A percentile compares a stretch with the other conserved stretches of the same genome.
Conservation (phyloP, 1,284 basidiomycete species). For the Rhodotorula sp. region DNA sequence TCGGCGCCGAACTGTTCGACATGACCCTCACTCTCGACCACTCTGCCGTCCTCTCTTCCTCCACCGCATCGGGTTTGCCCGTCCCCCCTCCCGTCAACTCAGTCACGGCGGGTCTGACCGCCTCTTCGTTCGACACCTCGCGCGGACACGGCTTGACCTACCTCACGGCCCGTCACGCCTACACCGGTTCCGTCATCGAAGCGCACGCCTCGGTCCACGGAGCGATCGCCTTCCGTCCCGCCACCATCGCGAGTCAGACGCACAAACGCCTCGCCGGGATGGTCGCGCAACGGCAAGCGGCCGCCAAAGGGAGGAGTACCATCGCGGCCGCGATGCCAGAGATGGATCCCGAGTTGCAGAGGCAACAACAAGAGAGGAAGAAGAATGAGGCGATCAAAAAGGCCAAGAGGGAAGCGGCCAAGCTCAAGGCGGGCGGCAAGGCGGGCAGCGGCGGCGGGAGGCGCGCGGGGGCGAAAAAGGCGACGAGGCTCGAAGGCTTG, state of each 20-base stretch:
- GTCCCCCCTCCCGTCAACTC: conserved; percentile 9
- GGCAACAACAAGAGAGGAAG: conserved; percentile 42
- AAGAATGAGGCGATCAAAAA: conserved; percentile 47
- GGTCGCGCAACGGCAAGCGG: conserved; percentile 75
- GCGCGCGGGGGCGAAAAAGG: conserved; percentile 21
- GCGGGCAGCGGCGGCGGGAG: conserved; percentile 32
- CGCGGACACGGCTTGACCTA: conserved; percentile 66
- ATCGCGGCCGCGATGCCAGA: conserved; percentile 62
- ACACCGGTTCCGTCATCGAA: conserved; percentile 72
- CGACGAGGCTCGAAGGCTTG: conserved; percentile 40
- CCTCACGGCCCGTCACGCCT: conserved; percentile 84
- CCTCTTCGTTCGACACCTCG: conserved; percentile 43
- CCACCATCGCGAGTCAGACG: conserved; percentile 83
- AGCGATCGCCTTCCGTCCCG: conserved; percentile 77
- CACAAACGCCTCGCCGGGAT: conserved; percentile 83
- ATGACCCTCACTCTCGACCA: conserved; percentile 72
- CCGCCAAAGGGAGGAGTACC: conserved; percentile 65
- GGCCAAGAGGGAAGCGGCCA: conserved; percentile 33
- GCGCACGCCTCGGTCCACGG: conserved; percentile 79
- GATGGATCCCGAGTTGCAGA: conserved; percentile 40
- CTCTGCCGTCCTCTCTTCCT: conserved; percentile 55
- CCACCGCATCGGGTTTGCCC: conserved; percentile 7
- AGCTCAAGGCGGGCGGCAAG: conserved; percentile 15
- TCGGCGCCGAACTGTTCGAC: conserved; percentile 86
- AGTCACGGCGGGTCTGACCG: conserved; percentile 50